Evolutionary conservation across 148 eudicot genomes (phyloP).

Genomic region (Rhododendron henanense): DNA sequence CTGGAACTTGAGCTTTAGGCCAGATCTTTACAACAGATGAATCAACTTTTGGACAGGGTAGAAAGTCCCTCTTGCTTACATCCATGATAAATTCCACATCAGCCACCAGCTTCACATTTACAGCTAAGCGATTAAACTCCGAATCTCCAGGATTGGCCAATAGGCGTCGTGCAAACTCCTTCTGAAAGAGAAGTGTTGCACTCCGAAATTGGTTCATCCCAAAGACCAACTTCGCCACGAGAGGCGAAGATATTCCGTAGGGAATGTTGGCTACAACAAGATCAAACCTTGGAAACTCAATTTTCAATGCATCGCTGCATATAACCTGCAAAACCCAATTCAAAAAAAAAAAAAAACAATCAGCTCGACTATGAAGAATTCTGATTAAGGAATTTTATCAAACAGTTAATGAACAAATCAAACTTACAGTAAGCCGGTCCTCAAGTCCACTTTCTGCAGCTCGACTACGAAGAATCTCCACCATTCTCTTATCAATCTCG

Average conservation of each 20-base stretch:
- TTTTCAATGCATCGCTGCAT: conserved; percentile 71
- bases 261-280: conserved; percentile 97
- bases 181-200: conserved; percentile 86
- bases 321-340: conserved; percentile 51
- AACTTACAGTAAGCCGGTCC: conserved; percentile 36
- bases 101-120: conserved; percentile 74
- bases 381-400: conserved; percentile 25
- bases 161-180: conserved; percentile 85
- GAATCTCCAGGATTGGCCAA: conserved; percentile 93
- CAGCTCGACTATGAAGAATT: background rate
- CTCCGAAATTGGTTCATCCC: conserved; percentile 54
- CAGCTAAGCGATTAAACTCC: conserved; percentile 84
- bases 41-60: conserved; percentile 85
- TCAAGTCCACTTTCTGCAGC: conserved; percentile 49
- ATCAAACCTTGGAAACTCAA: conserved; percentile 72
- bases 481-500: conserved; percentile 83
- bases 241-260: conserved; percentile 81
- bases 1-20: conserved; percentile 59
- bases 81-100: conserved; percentile 79
- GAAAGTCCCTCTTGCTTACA: conserved; percentile 83
- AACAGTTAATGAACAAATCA: conserved; percentile 18
- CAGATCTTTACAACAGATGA: conserved; percentile 72
- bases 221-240: conserved; percentile 74
- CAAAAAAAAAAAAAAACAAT: background rate
- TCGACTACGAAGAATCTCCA: conserved; percentile 59